Evolutionary conservation across 176 grass and related monocot genomes (phyloP).

Genomic region (Hyparrhenia diplandra): DNA sequence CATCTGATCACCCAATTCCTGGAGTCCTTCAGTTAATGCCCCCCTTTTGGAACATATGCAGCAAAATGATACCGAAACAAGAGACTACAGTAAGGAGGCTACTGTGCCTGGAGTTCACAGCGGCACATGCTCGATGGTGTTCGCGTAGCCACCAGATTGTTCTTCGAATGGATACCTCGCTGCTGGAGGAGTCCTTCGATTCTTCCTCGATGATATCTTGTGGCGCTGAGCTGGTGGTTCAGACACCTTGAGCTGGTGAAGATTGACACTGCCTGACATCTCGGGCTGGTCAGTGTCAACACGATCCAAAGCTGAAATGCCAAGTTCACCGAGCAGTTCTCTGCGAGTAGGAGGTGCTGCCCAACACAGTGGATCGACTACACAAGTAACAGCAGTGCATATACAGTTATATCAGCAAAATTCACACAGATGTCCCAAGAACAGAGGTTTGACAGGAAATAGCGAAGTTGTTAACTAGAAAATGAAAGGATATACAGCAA

Average conservation of each 20-base stretch:
- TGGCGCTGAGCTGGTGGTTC: neutral
- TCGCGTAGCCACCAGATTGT: neutral
- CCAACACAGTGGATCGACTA: slow-evolving; percentile 27
- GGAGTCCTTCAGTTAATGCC: neutral
- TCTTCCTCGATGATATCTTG: neutral
- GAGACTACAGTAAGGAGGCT: neutral
- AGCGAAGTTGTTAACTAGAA: neutral
- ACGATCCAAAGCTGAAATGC: neutral
- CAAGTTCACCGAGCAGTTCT: slow-evolving; percentile 5
- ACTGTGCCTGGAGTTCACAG: neutral
- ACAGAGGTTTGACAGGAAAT: neutral
- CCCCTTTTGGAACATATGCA: neutral
- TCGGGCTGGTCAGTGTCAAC: neutral
- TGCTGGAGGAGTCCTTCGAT: neutral
- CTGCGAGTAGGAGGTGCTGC: slow-evolving; percentile 15
- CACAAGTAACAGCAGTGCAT: neutral
- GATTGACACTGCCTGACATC: neutral
- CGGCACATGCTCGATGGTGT: neutral
- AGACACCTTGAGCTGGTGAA: neutral
- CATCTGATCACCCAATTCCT: slow-evolving; percentile 1
- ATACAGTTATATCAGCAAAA: slow-evolving; percentile 5
- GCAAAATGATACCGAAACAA: neutral
- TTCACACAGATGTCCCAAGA: neutral
- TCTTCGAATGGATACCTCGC: neutral
- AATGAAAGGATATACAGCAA: neutral